Evolutionary conservation across 169 alveolate genomes (phyloP).

Genomic region (Blepharisma undulans): DNA sequence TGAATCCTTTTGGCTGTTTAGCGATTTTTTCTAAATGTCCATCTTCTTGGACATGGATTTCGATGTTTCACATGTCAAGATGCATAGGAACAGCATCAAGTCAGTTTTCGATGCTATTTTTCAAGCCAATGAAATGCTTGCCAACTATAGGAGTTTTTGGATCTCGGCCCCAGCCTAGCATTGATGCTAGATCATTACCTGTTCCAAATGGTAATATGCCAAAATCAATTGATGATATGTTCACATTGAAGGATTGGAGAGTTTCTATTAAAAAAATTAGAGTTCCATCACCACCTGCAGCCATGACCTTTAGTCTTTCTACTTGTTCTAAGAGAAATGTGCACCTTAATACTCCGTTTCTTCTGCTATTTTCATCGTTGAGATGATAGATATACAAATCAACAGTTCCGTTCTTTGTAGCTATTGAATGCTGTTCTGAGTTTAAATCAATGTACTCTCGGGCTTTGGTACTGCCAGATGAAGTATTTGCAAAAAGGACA

Average conservation of each 20-base stretch:
- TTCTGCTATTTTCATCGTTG: neutral
- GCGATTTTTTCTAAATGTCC: conserved; percentile 75
- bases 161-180: conserved; percentile 86
- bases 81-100: conserved; percentile 72
- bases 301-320: conserved; percentile 71
- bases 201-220: conserved; percentile 95
- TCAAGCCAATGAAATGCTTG: conserved; percentile 43
- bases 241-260: conserved; percentile 77
- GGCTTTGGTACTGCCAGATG: conserved; percentile 17
- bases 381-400: neutral
- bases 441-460: neutral
- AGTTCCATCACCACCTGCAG: conserved; percentile 97
- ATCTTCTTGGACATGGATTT: conserved; percentile 78
- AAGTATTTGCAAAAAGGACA: conserved; percentile 21
- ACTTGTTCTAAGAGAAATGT: neutral
- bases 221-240: conserved; percentile 71
- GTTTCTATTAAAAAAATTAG: conserved; percentile 91
- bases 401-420: neutral
- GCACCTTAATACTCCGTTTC: neutral
- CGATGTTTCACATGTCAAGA: conserved; percentile 91
- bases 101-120: conserved; percentile 72
- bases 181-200: conserved; percentile 94
- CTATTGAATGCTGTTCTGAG: neutral
- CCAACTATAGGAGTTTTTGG: conserved; percentile 21
- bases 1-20: conserved; percentile 40